Evolutionary conservation across 345 rosid species (phyloP).

Genomic region (Rhodamnia rubescens): DNA sequence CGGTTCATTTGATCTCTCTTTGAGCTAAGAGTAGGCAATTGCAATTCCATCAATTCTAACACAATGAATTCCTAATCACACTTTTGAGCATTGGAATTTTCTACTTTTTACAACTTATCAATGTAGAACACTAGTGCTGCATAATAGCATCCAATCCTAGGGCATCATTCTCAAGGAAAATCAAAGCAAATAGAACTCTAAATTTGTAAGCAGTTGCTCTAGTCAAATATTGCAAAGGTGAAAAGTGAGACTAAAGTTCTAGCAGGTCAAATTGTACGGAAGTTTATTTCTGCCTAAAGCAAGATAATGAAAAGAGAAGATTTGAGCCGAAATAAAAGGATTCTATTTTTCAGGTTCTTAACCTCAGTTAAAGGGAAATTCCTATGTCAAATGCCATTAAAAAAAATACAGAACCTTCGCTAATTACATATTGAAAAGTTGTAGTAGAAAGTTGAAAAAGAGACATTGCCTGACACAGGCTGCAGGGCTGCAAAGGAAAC

Average conservation of each 20-base stretch:
- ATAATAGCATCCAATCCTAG: not conserved
- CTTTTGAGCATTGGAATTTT: not conserved
- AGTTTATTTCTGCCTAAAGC: not conserved
- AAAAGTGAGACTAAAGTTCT: not conserved
- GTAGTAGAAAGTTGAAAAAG: not conserved
- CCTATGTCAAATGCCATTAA: not conserved
- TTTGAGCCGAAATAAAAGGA: not conserved
- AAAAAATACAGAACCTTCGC: not conserved
- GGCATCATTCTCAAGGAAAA: not conserved
- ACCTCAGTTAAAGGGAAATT: not conserved
- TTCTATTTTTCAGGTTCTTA: not conserved
- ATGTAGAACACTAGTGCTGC: not conserved
- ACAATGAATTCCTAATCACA: not conserved
- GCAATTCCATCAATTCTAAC: not conserved
- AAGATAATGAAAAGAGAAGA: not conserved
- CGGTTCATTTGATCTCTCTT: not conserved
- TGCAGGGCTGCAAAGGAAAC: constrained; percentile 61
- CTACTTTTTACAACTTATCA: not conserved
- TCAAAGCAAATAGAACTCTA: not conserved
- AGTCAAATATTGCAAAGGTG: not conserved
- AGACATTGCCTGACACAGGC: constrained; percentile 43
- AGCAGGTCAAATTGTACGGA: not conserved
- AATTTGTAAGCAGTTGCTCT: not conserved
- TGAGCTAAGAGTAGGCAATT: not conserved
- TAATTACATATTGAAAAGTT: not conserved